Base-by-base conservation (phyloP, 176 grass and related monocot species). In the Musa troglodytarum region DNA sequence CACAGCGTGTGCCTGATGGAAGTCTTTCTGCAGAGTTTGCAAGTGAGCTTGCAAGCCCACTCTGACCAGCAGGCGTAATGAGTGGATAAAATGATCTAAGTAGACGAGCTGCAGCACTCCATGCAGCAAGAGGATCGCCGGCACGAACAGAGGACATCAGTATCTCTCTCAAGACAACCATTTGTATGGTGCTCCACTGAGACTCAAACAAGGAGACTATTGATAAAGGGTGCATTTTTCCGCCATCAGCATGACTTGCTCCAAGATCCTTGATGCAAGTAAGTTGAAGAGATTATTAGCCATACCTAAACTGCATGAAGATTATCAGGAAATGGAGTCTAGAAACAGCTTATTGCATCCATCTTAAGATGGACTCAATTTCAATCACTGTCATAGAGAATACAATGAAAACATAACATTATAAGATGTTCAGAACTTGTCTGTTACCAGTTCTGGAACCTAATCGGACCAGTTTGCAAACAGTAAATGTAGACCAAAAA, bases 31-130 rank as follows among this genome's bases (percentile, higher is more conserved):
- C 84, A 16, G 95, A 90, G 71, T 92, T 94, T 34, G 82, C 53
- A 82, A 99, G 95, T 52, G 95, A 94, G 78, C 86, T 99, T 78
- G 95, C 90, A 74, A 99, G 85, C 58, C 95, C 95, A 84, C 90
- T 94, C 80, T 99, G 95, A 80, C 88, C 95, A 84, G 88, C 88
- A 79, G 95, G 88, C 29, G 95, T 99, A 70, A 99, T 99, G 61
- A 99, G 95, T 15, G 95, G 95, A 62, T 99, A 99, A 89, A 99
- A 99, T 67, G 88, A 94, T 72, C 95, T 83, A 80, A 99, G 91
- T 77, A 99, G 86, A 80, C 95, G 91, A 83, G 95, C 91, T 57
- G 88, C 95, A 63, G 95, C 88, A 25, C 91, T 93, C 95, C 95
- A 99, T 10, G 95, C 92, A 1, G 95, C 87, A 50, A 99, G 84